These are phyloP conservation scores for Trichoderma sp. DNA, from an alignment of 2,329 filamentous ascomycete species.

Conservation along the genomic window DNA sequence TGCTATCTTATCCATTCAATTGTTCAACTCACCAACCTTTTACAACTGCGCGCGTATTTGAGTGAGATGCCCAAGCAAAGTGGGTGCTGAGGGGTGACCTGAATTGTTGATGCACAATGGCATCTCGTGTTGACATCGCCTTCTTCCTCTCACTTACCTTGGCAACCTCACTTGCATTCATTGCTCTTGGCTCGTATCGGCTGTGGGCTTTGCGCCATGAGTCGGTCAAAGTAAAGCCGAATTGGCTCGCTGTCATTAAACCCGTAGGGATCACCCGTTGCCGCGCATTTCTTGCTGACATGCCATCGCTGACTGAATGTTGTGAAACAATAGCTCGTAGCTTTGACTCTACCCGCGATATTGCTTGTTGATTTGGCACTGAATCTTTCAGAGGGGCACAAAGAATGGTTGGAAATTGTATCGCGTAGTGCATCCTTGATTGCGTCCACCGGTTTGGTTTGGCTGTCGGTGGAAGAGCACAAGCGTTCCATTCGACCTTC, in stretches of 20 bases:
- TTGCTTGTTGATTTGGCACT: not conserved
- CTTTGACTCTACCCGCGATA: not conserved
- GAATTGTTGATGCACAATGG: not conserved
- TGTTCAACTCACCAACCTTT: not conserved
- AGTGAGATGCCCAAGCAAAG: not conserved
- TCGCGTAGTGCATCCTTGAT: not conserved
- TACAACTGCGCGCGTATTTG: not conserved
- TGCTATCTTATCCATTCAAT: not conserved
- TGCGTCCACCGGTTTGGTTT: not conserved
- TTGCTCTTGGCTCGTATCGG: not conserved
- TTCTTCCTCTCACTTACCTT: not conserved
- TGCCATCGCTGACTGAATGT: not conserved
- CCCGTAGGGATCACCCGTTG: not conserved
- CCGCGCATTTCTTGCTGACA: not conserved
- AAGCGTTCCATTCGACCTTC: constrained; percentile 17
- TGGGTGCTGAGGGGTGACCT: not conserved
- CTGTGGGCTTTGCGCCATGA: constrained; percentile 8
- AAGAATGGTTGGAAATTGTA: not conserved
- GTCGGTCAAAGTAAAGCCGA: constrained; percentile 1
- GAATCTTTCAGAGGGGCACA: not conserved
- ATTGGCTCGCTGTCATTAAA: constrained; percentile 3
- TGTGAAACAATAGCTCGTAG: not conserved
- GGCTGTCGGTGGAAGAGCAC: constrained; percentile 8
- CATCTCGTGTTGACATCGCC: not conserved
- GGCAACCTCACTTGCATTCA: not conserved